Conservation (phyloP, 2,329 filamentous ascomycete species). For the Lecanosticta acicola region DNA sequence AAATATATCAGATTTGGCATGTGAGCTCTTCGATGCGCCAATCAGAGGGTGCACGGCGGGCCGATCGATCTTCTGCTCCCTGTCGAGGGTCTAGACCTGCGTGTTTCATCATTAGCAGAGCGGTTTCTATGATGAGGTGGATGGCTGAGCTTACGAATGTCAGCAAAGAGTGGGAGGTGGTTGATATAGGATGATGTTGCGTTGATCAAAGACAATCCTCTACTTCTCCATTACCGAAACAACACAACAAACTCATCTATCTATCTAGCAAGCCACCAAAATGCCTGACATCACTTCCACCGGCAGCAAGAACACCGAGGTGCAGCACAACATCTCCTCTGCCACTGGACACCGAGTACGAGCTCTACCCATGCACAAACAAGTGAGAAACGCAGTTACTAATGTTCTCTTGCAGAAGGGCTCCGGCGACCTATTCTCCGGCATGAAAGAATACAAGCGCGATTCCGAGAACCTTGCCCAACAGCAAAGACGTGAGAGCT, state of each 20-base stretch:
- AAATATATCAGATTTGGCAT: background rate
- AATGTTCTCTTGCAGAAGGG: background rate
- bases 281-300: background rate
- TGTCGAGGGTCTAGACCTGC: background rate
- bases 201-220: background rate
- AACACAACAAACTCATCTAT: too few relatives aligned
- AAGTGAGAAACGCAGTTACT: background rate
- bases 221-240: background rate
- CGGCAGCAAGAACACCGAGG: background rate
- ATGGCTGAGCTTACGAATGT: too few relatives aligned
- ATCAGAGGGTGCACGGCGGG: background rate
- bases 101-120: too few relatives aligned
- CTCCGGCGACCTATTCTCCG: background rate
- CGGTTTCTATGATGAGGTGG: background rate
- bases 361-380: background rate
- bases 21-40: background rate
- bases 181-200: too few relatives aligned
- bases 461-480: constrained; percentile 1
- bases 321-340: background rate
- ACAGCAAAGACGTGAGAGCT: background rate
- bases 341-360: background rate
- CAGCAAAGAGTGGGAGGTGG: too few relatives aligned
- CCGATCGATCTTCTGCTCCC: background rate
- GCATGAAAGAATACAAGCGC: constrained; percentile 6
- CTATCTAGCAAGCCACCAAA: too few relatives aligned